Conservation (phyloP, 805 yeast genomes). For the Maudiozyma barnettii region DNA sequence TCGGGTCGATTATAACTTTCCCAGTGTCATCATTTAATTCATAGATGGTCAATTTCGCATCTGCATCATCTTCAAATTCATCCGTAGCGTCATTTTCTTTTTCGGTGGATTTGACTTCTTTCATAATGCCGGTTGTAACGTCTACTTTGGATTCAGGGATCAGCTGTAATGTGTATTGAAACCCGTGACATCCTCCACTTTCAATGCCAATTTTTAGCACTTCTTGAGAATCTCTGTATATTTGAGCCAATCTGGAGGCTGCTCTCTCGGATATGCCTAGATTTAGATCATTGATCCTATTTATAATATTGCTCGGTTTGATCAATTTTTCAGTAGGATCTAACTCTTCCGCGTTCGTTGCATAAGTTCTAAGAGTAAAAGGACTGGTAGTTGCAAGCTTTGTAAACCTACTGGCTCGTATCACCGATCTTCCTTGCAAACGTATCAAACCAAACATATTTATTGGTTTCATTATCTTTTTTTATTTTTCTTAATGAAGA, state of each 20-base stretch:
- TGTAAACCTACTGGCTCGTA: not conserved
- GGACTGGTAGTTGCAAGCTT: too few species aligned
- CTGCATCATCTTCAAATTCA: conserved; percentile 24
- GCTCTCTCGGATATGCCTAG: conserved; percentile 24
- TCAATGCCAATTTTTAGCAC: conserved; percentile 73
- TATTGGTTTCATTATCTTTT: not conserved
- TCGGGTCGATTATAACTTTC: conserved; percentile 65
- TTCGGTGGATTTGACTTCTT: not conserved
- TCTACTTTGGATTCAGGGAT: conserved; percentile 33
- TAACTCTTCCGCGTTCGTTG: not conserved
- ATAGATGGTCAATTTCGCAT: conserved; percentile 14
- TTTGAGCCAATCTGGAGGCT: conserved; percentile 18
- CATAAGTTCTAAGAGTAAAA: not conserved
- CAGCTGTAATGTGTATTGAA: conserved; percentile 73
- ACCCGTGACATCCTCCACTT: conserved; percentile 98
- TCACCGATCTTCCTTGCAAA: not conserved
- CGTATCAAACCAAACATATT: not conserved
- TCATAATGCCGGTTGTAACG: conserved; percentile 4
- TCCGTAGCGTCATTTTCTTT: conserved; percentile 1
- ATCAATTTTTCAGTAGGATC: not conserved
- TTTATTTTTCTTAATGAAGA: too few species aligned
- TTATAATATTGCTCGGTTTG: conserved; percentile 17
- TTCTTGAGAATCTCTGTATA: conserved; percentile 19
- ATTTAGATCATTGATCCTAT: conserved; percentile 12
- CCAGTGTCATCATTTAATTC: conserved; percentile 48